Evolutionary conservation across 176 grass and related monocot species (phyloP), one percentile per base, ranked within the genome.

Genomic region (Aegilops umbellulata): DNA sequence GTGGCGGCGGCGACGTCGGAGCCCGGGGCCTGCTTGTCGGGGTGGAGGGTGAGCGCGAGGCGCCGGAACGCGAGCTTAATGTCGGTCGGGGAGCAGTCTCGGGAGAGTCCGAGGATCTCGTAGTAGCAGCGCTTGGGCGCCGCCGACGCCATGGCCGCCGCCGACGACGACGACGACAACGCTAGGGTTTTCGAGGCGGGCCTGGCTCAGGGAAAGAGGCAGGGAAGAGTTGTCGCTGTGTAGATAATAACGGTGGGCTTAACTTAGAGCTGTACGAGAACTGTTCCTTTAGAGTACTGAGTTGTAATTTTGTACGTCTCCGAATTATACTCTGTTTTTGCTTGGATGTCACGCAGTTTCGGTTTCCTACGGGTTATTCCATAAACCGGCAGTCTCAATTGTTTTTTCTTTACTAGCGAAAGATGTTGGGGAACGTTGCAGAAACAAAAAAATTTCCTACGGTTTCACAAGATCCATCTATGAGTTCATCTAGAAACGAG

Each of bases 11-110:
- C 85, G 60, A 87, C 8, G 85, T 86, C 84, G 24, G 85, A 49
- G 26, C 81, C 82, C 32, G 82, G 80, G 9, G 65, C 65, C 32
- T 90, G 90, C 88, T 98, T 98, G 92, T 98, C 96, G 13, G 96
- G 96, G 82, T 98, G 96, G 39, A 95, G 96, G 83, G 92, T 75
- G 24, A 98, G 93, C 34, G 96, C 96, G 53, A 95, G 93, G 74
- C 93, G 93, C 78, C 82, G 89, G 83, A 94, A 98, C 57, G 93
- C 84, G 24, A 89, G 85, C 77, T 94, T 94, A 81, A 98, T 94
- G 22, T 95, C 96, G 29, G 71, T 86, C 29, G 87, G 81, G 60
- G 93, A 90, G 75, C 91, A 87, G 78, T 94, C 93, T 29, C 88
- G 91, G 3, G 81, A n/a, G 31, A 98, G 47, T 25, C 90, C 96